A percentile compares a stretch with the other conserved stretches of the same genome.
phyloP scores from a whole-genome alignment of 1,284 basidiomycete genomes.

The Marasmius fiardii region DNA sequence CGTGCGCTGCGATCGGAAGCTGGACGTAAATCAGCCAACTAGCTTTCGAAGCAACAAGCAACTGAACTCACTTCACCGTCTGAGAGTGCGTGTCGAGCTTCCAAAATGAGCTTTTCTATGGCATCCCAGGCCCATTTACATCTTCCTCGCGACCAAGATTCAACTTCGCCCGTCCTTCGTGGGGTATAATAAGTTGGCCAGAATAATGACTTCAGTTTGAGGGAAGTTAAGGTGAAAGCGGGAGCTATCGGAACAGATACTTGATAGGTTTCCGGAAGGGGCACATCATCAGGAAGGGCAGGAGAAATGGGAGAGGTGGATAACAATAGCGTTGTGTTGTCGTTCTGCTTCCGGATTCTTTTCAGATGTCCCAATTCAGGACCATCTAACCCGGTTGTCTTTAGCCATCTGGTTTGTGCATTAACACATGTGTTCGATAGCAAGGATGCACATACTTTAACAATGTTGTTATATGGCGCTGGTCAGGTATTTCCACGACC shows the following conservation, averaged over 20 bases:
- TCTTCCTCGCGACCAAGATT: slow-evolving; percentile 64
- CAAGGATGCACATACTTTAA: slow-evolving; percentile 49
- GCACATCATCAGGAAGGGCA: slow-evolving; percentile 33
- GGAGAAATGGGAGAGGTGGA: slow-evolving; percentile 34
- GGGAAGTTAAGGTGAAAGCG: slow-evolving; percentile 69
- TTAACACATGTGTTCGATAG: neutral
- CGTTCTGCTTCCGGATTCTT: slow-evolving; percentile 60
- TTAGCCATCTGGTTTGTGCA: slow-evolving; percentile 54
- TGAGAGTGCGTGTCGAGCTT: slow-evolving; percentile 44
- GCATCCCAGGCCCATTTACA: slow-evolving; percentile 75
- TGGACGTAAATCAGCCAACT: slow-evolving; percentile 27
- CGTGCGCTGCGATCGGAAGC: slow-evolving; percentile 76
- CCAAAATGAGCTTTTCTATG: slow-evolving; percentile 47
- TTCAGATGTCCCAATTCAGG: slow-evolving; percentile 74
- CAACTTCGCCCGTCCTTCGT: slow-evolving; percentile 62
- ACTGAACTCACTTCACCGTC: slow-evolving; percentile 52
- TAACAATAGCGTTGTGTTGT: slow-evolving; percentile 52
- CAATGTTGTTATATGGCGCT: slow-evolving; percentile 56
- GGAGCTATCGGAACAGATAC: slow-evolving; percentile 65
- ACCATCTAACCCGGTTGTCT: slow-evolving; percentile 54
- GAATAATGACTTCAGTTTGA: slow-evolving; percentile 60
- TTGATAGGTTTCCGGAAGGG: slow-evolving; percentile 47
- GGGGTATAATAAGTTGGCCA: slow-evolving; percentile 87
- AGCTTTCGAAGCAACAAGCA: neutral
- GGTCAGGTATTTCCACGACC: slow-evolving; percentile 82